phyloP scores from a whole-genome alignment of 2,329 filamentous ascomycete species.

The Polychaeton citri region DNA sequence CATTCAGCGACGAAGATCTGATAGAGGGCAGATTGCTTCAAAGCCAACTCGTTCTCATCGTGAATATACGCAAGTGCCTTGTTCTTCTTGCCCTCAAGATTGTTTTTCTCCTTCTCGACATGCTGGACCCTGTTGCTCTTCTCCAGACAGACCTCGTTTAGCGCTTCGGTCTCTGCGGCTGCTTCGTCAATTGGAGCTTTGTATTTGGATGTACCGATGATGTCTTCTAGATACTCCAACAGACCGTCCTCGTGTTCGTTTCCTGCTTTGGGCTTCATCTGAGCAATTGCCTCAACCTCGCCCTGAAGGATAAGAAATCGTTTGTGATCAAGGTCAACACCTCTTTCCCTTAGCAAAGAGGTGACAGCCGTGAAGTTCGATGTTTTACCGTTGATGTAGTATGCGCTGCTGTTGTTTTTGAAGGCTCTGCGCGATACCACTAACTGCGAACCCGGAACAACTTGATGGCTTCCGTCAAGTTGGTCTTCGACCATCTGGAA shows the following conservation, averaged over 20 bases:
- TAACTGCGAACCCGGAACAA: constrained; percentile 72
- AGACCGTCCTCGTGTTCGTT: constrained; percentile 95
- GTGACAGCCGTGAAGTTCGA: constrained; percentile 91
- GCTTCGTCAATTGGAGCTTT: constrained; percentile 94
- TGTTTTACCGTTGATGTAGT: constrained; percentile 83
- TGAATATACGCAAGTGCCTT: constrained; percentile 78
- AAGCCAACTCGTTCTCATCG: constrained; percentile 82
- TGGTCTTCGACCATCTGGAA: constrained; percentile 92
- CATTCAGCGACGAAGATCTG: constrained; percentile 85
- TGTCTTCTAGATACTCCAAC: constrained; percentile 93
- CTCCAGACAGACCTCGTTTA: constrained; percentile 90
- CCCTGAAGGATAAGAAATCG: constrained; percentile 94
- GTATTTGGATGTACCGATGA: constrained; percentile 97
- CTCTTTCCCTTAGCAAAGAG: constrained; percentile 69
- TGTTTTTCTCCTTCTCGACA: constrained; percentile 91
- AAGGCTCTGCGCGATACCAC: constrained; percentile 87
- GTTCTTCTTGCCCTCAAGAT: constrained; percentile 91
- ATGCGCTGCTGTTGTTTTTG: constrained; percentile 96
- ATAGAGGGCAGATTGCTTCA: constrained; percentile 84
- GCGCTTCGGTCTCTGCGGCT: constrained; percentile 72
- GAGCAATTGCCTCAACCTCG: constrained; percentile 95
- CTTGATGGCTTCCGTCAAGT: constrained; percentile 58
- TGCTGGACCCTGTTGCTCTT: constrained; percentile 93
- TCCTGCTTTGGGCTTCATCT: constrained; percentile 95
- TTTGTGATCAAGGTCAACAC: constrained; percentile 94